phyloP scores from a whole-genome alignment of 1,284 basidiomycete species.

The Ceratobasidium sp. region DNA sequence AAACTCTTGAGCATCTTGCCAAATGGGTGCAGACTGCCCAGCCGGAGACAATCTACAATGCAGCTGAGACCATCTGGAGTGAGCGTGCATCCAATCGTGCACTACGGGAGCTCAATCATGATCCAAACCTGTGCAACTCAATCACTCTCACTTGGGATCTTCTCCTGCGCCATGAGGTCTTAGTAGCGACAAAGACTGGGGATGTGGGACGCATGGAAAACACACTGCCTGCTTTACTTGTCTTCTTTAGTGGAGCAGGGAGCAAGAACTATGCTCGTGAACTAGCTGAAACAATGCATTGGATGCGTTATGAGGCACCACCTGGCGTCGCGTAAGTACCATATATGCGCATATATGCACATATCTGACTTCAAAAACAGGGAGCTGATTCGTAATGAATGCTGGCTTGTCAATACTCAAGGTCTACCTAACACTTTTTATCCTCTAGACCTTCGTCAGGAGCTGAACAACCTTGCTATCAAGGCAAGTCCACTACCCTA shows the following conservation, averaged over 20 bases:
- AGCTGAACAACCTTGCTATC: background rate
- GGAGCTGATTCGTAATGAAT: background rate
- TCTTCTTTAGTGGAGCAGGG: background rate
- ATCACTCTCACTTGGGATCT: background rate
- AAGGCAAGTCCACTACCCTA: background rate
- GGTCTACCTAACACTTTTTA: background rate
- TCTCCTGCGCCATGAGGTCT: background rate
- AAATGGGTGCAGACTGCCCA: background rate
- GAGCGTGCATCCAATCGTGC: background rate
- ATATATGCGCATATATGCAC: background rate
- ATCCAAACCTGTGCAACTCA: background rate
- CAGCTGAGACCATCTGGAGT: background rate
- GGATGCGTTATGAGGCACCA: background rate
- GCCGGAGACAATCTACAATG: background rate
- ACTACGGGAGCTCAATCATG: background rate
- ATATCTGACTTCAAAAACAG: too few relatives aligned
- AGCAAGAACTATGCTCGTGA: background rate
- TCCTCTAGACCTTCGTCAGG: background rate
- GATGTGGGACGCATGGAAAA: slow-evolving; percentile 10
- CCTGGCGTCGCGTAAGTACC: slow-evolving; percentile 1
- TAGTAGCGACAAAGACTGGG: background rate
- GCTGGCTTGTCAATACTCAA: background rate
- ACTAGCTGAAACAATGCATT: background rate
- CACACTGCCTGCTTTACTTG: background rate
- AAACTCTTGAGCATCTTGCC: background rate